Base-by-base conservation (phyloP, 148 eudicot genomes). In the Cornus controversa region DNA sequence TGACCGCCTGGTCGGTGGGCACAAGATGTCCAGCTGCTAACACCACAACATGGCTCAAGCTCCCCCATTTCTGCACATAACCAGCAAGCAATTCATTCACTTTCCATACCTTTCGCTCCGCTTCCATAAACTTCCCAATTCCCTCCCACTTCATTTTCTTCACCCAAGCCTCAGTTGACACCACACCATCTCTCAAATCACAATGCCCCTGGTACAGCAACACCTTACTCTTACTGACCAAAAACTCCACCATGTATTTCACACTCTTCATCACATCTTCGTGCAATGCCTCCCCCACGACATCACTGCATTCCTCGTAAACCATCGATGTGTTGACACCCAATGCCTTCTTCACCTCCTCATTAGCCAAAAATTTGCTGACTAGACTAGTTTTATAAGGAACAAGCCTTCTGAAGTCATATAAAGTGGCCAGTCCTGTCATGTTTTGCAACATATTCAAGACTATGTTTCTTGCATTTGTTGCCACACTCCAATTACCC, bases 211-310 rank as follows among this genome's bases (percentile, higher is more conserved):
- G 91, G 75, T 93, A 96, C 63, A 96, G 42, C 94, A 93, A 82
- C 24, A 96, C 94, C 85, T 80, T 96, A 4, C 75, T 87, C 26
- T 88, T 73, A 70, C 74, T 74, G 11, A 89, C 81, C 80, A 96
- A 60, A 77, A 71, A 86, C 79, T 96, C 97, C 75, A 93, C 91
- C 94, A 88, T 88, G 73, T 79, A 84, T 82, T 75, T 95, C 25
- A 84, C 92, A 63, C 99, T 93, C 85, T 93, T 95, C 99, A 95
- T 95, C 84, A 91, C 87, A 79, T 95, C 98, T n/a, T 74, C 87
- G 2, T 88, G 83, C 45, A 95, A 79, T 0, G 69, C 85, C 0
- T 53, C 31, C 8, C 78, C 84, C 6, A 90, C 99, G 5, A 69
- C 78, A 14, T 77, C 82, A 23, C 94, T 93, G 47, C 99, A 93